Conservation (phyloP, 495 filamentous ascomycete genomes). For the Pseudotulostoma volvatum region DNA sequence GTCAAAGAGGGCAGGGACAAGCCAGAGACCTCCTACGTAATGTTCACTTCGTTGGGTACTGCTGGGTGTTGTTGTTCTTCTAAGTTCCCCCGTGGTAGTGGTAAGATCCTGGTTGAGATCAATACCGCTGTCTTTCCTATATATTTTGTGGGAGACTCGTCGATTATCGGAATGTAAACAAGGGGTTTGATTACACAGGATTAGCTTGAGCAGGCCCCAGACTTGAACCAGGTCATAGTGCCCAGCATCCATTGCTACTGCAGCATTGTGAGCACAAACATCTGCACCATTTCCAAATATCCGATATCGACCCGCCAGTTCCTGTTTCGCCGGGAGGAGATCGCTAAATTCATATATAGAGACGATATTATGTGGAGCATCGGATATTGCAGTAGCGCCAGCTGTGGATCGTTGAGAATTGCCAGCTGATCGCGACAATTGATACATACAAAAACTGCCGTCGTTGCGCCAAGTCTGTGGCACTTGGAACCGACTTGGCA, state of each 20-base stretch:
- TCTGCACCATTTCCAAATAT: conserved; percentile 68
- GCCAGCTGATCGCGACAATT: conserved; percentile 32
- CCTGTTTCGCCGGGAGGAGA: conserved; percentile 57
- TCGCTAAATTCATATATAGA: conserved; percentile 52
- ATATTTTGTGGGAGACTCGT: conserved; percentile 1
- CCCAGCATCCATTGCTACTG: conserved; percentile 57
- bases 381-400: conserved; percentile 21
- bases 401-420: conserved; percentile 40
- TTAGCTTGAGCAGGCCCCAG: conserved; percentile 64
- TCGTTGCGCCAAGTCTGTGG: conserved; percentile 38
- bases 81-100: not conserved
- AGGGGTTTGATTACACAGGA: conserved; percentile 62
- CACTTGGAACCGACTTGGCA: conserved; percentile 33
- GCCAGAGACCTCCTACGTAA: conserved; percentile 55
- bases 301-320: conserved; percentile 59
- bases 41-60: conserved; percentile 75
- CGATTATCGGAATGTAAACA: not conserved
- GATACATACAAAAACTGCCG: conserved; percentile 28
- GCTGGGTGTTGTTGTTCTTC: conserved; percentile 21
- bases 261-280: conserved; percentile 70
- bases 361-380: conserved; percentile 37
- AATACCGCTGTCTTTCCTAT: conserved; percentile 18
- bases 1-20: conserved; percentile 49
- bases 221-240: conserved; percentile 60
- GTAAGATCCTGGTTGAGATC: conserved; percentile 18